Conservation (phyloP, 176 grass and related monocot genomes). For the Typha latifolia region DNA sequence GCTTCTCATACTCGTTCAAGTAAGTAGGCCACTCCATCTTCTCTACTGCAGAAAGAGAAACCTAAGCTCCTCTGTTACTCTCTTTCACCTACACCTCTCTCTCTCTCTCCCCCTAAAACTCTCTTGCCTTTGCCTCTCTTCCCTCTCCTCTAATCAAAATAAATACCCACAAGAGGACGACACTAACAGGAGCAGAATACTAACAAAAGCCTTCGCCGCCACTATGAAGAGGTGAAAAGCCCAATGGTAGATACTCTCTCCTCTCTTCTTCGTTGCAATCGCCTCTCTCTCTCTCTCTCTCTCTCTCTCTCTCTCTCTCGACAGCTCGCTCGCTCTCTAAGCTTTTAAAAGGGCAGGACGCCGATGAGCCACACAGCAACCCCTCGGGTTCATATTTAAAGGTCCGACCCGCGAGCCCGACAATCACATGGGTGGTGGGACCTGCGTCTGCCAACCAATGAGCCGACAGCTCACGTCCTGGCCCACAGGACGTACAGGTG, state of each 20-base stretch:
- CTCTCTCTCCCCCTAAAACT: background rate
- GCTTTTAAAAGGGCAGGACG: background rate
- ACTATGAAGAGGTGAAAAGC: background rate
- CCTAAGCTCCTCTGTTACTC: background rate
- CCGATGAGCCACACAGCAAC: background rate
- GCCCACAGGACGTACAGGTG: background rate
- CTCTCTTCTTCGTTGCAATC: background rate
- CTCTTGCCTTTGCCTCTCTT: background rate
- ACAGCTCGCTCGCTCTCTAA: background rate
- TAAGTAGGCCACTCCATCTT: constrained; percentile 64
- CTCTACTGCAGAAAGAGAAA: background rate
- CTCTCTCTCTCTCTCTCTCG: background rate
- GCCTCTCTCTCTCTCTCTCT: background rate
- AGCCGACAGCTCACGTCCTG: background rate
- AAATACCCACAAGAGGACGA: background rate
- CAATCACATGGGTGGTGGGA: background rate
- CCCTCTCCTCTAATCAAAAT: background rate
- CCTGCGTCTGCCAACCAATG: background rate
- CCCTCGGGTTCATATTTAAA: background rate
- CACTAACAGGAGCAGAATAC: background rate
- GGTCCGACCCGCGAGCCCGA: background rate
- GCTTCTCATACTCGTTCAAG: constrained; percentile 96
- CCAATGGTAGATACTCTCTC: background rate
- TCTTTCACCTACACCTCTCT: background rate
- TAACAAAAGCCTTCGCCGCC: background rate